Conservation (phyloP, 106 monocot species). For the Acanthochlamys bracteata region DNA sequence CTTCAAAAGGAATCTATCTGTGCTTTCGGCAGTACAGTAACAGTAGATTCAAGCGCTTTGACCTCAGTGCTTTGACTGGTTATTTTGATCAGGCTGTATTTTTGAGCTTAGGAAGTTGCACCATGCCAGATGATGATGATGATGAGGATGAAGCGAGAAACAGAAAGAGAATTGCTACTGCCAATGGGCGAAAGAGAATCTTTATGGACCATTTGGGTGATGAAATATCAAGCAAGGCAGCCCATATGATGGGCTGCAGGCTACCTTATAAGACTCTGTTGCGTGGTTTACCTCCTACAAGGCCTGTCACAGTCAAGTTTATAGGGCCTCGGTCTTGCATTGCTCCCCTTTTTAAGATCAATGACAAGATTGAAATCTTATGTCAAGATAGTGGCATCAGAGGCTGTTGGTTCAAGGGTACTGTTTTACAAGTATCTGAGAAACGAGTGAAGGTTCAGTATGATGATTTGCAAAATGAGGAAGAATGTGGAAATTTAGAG, state of each 20-base stretch:
- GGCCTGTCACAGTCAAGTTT: conserved; percentile 30
- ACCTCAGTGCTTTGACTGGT: conserved; percentile 59
- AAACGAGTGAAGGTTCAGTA: conserved; percentile 74
- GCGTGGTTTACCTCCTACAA: conserved; percentile 22
- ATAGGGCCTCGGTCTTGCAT: conserved; percentile 15
- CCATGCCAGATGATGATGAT: conserved; percentile 27
- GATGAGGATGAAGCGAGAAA: conserved; percentile 24
- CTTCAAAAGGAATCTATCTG: conserved; percentile 37
- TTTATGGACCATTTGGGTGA: conserved; percentile 17
- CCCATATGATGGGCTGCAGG: conserved; percentile 7
- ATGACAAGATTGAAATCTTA: conserved; percentile 68
- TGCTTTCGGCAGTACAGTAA: conserved; percentile 92
- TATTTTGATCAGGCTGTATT: conserved; percentile 75
- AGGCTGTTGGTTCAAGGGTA: conserved; percentile 95
- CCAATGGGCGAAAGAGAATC: conserved; percentile 29
- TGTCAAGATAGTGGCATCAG: conserved; percentile 94
- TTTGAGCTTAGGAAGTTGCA: conserved; percentile 33
- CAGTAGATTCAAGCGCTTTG: conserved; percentile 82
- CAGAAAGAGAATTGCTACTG: conserved; percentile 33
- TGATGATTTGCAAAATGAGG: conserved; percentile 68
- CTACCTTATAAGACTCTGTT: conserved; percentile 14
- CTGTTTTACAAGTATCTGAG: conserved; percentile 43
- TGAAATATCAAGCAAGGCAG: conserved; percentile 9
- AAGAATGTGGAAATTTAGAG: conserved; percentile 63
- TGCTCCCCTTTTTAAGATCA: conserved; percentile 31